phyloP scores from a whole-genome alignment of 768 basidiomycete species.

The Tubosaeta sp. region DNA sequence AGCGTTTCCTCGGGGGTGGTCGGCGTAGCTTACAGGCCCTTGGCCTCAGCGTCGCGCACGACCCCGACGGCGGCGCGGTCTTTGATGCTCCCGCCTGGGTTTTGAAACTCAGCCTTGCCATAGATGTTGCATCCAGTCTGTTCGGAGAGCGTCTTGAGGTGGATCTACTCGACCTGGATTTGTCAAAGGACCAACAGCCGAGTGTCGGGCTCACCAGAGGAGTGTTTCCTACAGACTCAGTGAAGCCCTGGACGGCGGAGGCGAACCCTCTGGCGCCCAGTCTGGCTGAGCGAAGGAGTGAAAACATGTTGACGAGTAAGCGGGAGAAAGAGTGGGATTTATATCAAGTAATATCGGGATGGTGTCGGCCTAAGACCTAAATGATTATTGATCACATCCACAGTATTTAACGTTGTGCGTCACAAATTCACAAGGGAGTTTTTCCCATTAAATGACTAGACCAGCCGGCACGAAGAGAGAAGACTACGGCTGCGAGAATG shows the following conservation, averaged over 20 bases:
- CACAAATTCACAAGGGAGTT: slow-evolving; percentile 21
- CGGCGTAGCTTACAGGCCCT: slow-evolving; percentile 57
- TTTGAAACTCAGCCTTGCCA: slow-evolving; percentile 98
- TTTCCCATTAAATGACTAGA: slow-evolving; percentile 24
- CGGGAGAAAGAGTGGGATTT: neutral
- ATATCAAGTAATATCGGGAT: too few relatives aligned
- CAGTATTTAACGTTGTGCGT: slow-evolving; percentile 7
- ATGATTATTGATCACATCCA: too few relatives aligned
- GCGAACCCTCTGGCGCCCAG: slow-evolving; percentile 31
- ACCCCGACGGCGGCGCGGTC: slow-evolving; percentile 94
- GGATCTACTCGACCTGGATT: slow-evolving; percentile 53
- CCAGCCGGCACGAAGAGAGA: slow-evolving; percentile 15
- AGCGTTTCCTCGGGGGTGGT: neutral
- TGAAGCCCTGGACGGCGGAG: slow-evolving; percentile 70
- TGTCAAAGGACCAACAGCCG: neutral
- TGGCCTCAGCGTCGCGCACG: slow-evolving; percentile 79
- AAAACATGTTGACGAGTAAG: slow-evolving; percentile 13
- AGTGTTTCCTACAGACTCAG: slow-evolving; percentile 88
- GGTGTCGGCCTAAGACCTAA: too few relatives aligned
- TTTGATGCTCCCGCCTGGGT: slow-evolving; percentile 97
- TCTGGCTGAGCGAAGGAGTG: slow-evolving; percentile 33
- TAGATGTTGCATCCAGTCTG: slow-evolving; percentile 79
- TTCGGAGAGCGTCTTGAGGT: slow-evolving; percentile 75
- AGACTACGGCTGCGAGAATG: slow-evolving; percentile 15
- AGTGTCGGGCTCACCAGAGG: slow-evolving; percentile 60